Conservation (phyloP, 441 rosid genomes). For the Corymbia citriodora region DNA sequence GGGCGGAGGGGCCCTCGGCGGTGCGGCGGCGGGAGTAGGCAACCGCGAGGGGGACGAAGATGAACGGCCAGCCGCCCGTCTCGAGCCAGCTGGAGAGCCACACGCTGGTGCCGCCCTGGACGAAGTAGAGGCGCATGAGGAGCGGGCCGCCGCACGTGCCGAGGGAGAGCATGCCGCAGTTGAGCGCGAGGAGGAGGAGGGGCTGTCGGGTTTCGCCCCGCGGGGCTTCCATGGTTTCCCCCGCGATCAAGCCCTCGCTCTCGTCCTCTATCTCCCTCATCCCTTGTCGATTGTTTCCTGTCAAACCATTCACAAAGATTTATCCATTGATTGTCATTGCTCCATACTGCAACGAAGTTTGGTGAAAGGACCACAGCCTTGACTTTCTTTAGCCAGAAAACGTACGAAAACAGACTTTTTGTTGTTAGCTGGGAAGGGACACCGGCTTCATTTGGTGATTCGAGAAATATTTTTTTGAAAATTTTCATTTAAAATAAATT, state of each 20-base stretch:
- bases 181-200: background rate
- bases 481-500: too few species aligned
- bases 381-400: background rate
- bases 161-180: conserved; percentile 4
- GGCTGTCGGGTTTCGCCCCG: background rate
- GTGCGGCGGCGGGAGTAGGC: conserved; percentile 3
- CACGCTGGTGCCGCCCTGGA: conserved; percentile 9
- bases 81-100: conserved; percentile 14
- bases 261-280: background rate
- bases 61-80: conserved; percentile 2
- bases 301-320: background rate
- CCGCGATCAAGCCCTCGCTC: background rate
- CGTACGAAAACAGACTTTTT: background rate
- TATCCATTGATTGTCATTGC: background rate
- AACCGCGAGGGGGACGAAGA: background rate
- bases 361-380: background rate
- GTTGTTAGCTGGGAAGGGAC: background rate
- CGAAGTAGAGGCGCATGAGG: conserved; percentile 25
- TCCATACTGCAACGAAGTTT: background rate
- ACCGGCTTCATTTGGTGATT: background rate
- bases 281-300: background rate
- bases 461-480: too few species aligned
- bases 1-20: background rate
- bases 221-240: background rate
- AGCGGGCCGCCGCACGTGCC: conserved; percentile 47